A percentile compares a stretch with the other conserved stretches of the same genome.
phyloP scores from a whole-genome alignment of 2,329 filamentous ascomycete species.

The Xylaria arbuscula region DNA sequence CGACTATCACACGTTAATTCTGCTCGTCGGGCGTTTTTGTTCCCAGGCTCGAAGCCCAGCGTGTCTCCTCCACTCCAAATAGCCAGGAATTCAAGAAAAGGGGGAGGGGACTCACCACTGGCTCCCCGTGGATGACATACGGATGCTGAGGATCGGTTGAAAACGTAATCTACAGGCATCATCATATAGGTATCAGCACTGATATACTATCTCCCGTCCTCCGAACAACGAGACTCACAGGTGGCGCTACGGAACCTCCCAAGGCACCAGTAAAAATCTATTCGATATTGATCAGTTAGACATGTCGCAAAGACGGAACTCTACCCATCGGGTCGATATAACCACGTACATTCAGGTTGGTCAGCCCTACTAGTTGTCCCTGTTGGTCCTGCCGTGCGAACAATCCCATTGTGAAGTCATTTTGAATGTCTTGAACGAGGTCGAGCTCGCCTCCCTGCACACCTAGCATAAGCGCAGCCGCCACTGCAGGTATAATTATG shows the following conservation, averaged over 20 bases:
- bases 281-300: not conserved
- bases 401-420: constrained; percentile 53
- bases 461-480: constrained; percentile 33
- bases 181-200: constrained; percentile 2
- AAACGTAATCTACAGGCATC: constrained; percentile 21
- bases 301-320: not conserved
- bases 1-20: constrained; percentile 45
- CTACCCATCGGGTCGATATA: not conserved
- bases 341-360: constrained; percentile 53
- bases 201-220: not conserved
- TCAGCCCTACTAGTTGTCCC: constrained; percentile 18
- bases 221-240: constrained; percentile 16
- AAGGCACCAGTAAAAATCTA: constrained; percentile 22
- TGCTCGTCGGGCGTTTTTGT: constrained; percentile 7
- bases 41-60: not conserved
- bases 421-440: constrained; percentile 49
- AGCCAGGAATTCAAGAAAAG: not conserved
- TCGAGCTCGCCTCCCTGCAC: constrained; percentile 37
- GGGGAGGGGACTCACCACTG: constrained; percentile 19
- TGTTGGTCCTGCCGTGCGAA: constrained; percentile 51
- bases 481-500: constrained; percentile 35
- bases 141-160: constrained; percentile 28
- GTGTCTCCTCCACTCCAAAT: not conserved
- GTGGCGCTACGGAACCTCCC: constrained; percentile 17
- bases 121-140: constrained; percentile 8